phyloP scores from a whole-genome alignment of 257 asterid genomes.

The Marsdenia floribunda region DNA sequence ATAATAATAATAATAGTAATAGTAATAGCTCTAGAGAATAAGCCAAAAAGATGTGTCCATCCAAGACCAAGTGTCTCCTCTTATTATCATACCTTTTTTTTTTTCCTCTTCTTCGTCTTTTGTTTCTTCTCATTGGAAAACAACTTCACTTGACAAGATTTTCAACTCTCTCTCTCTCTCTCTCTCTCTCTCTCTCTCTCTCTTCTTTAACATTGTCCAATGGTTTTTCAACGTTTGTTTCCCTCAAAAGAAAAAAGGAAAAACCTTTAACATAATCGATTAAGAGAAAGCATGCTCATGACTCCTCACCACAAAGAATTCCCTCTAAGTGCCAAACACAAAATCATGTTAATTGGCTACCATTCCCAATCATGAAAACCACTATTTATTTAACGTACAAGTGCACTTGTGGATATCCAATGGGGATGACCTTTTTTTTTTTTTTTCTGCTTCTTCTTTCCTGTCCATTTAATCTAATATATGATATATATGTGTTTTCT shows the following conservation, averaged over 20 bases:
- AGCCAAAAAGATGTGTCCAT: too few species aligned
- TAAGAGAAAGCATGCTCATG: neutral
- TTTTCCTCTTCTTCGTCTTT: too few species aligned
- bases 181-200: neutral
- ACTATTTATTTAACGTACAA: too few species aligned
- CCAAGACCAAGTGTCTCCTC: neutral
- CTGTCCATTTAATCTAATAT: too few species aligned
- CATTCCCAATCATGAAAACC: slow-evolving; percentile 9
- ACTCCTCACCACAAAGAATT: neutral
- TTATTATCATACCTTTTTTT: neutral
- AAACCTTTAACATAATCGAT: neutral
- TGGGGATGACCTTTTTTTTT: too few species aligned
- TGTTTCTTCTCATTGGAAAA: neutral
- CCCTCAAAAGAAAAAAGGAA: neutral
- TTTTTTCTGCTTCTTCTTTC: too few species aligned
- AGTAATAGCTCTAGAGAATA: too few species aligned
- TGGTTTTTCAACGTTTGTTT: slow-evolving; percentile 2
- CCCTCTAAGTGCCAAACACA: neutral
- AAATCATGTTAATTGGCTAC: slow-evolving; percentile 7
- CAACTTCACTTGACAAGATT: neutral
- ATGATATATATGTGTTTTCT: too few species aligned
- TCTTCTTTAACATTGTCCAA: neutral
- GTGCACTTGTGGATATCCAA: too few species aligned
- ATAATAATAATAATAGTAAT: too few species aligned
- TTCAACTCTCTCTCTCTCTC: neutral